Conservation (phyloP, 2,329 filamentous ascomycete genomes). For the Fusarium chuoi region DNA sequence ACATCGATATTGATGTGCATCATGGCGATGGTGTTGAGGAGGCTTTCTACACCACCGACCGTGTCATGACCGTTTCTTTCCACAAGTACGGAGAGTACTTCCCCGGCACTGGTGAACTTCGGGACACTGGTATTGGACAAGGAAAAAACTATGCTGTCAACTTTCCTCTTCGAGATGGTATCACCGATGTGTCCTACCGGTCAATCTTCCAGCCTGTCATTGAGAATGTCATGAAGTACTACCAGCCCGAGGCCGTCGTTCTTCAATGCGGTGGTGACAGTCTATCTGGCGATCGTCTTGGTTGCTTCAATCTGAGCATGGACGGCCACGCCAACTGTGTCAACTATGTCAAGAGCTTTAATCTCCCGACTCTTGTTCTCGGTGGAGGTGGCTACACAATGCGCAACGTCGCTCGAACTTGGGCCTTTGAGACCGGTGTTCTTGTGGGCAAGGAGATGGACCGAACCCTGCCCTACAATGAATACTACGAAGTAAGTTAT, state of each 20-base stretch:
- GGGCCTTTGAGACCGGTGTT: constrained; percentile 95
- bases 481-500: constrained; percentile 82
- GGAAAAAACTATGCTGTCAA: constrained; percentile 93
- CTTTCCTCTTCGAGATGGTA: constrained; percentile 90
- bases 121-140: constrained; percentile 86
- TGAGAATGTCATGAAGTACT: constrained; percentile 85
- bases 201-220: constrained; percentile 93
- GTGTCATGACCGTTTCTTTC: constrained; percentile 92
- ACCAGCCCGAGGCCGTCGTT: constrained; percentile 90
- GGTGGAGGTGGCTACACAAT: constrained; percentile 98
- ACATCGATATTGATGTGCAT: constrained; percentile 96
- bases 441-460: constrained; percentile 86
- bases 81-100: constrained; percentile 99
- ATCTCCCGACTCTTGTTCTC: constrained; percentile 87
- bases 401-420: constrained; percentile 94
- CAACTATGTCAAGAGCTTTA: constrained; percentile 87
- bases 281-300: constrained; percentile 90
- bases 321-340: constrained; percentile 95
- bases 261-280: constrained; percentile 96
- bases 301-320: constrained; percentile 98
- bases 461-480: constrained; percentile 89
- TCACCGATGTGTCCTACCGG: constrained; percentile 89
- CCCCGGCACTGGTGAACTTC: constrained; percentile 87
- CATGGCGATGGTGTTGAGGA: constrained; percentile 94
- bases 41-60: constrained; percentile 91